These are phyloP conservation scores for Dothistroma septosporum DNA, from an alignment of 2,329 filamentous ascomycete genomes.

Conservation along the genomic window DNA sequence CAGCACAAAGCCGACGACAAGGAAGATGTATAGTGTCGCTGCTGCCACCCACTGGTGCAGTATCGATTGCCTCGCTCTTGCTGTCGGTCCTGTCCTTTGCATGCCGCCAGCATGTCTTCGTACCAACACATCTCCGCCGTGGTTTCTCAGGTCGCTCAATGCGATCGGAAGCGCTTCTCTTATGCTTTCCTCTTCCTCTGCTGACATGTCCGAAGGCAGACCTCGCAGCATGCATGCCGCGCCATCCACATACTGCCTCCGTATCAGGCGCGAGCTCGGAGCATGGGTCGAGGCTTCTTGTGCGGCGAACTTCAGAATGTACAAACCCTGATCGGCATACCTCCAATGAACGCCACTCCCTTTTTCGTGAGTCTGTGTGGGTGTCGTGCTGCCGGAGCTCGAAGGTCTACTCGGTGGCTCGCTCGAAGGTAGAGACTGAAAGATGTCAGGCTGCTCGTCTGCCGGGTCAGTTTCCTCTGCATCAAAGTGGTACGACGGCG, in stretches of 20 bases:
- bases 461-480: conserved; percentile 5
- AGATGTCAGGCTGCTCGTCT: conserved; percentile 15
- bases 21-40: conserved; percentile 39
- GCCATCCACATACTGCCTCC: conserved; percentile 62
- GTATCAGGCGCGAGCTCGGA: conserved; percentile 49
- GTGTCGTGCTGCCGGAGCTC: conserved; percentile 19
- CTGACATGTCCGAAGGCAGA: conserved; percentile 55
- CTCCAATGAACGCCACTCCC: conserved; percentile 47
- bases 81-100: not conserved
- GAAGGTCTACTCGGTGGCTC: conserved; percentile 20
- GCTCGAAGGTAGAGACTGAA: conserved; percentile 10
- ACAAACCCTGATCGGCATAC: conserved; percentile 49
- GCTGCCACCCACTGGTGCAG: conserved; percentile 24
- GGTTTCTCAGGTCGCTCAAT: not conserved
- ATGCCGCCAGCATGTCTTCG: not conserved
- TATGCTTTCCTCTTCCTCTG: conserved; percentile 52
- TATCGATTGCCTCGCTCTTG: conserved; percentile 11
- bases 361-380: conserved; percentile 10
- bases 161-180: conserved; percentile 48
- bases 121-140: conserved; percentile 9
- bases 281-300: conserved; percentile 41
- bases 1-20: conserved; percentile 57
- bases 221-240: conserved; percentile 61
- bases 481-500: conserved; percentile 31
- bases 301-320: conserved; percentile 45